These are phyloP conservation scores for Aphanomyces invadans DNA, from an alignment of 352 stramenopile species.

Conservation along the genomic window DNA sequence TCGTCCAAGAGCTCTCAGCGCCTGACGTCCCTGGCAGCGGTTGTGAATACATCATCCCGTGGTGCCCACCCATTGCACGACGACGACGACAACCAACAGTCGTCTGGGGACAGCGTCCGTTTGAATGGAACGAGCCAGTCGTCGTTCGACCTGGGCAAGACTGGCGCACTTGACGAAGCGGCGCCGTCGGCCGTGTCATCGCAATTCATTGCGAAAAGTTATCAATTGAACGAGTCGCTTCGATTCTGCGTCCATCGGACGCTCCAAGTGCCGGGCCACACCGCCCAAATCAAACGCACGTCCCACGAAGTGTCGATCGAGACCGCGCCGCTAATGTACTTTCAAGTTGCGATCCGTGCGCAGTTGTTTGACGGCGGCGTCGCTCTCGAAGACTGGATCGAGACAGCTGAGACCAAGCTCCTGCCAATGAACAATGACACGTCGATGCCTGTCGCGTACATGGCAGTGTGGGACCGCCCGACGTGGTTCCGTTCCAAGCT, in stretches of 20 bases:
- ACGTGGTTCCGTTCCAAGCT: constrained; percentile 74
- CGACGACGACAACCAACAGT: neutral
- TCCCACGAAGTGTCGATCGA: constrained; percentile 47
- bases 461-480: constrained; percentile 63
- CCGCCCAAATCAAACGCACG: constrained; percentile 52
- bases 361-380: neutral
- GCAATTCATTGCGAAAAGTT: constrained; percentile 6
- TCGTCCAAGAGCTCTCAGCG: constrained; percentile 1
- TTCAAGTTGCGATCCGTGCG: constrained; percentile 1
- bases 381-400: constrained; percentile 1
- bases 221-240: constrained; percentile 13
- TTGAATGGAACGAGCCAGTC: neutral
- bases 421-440: constrained; percentile 40
- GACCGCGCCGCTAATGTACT: constrained; percentile 3
- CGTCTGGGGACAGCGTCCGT: neutral
- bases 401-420: constrained; percentile 2
- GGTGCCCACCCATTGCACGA: neutral
- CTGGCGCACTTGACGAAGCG: neutral
- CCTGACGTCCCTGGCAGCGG: neutral
- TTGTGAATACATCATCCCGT: neutral
- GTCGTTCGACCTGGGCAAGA: neutral
- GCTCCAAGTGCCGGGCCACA: constrained; percentile 66
- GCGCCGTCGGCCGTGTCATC: neutral
- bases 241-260: constrained; percentile 29
- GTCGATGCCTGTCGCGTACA: too few species aligned